These are phyloP conservation scores for Physcomitrium patens DNA, from an alignment of 225 moss, liverwort and hornwort species.

Conservation along the genomic window DNA sequence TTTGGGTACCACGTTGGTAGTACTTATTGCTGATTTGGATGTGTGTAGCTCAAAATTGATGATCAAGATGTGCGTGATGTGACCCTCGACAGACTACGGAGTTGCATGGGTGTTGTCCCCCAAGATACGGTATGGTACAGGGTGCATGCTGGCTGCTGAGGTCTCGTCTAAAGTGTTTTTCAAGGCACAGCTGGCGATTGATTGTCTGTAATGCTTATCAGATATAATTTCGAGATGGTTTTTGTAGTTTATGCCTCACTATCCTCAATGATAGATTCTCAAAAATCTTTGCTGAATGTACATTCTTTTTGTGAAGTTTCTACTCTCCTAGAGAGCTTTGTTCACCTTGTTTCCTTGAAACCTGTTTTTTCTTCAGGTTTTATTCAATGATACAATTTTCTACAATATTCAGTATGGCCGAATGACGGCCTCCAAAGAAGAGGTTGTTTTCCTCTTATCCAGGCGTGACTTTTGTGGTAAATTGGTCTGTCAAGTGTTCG, in stretches of 20 bases:
- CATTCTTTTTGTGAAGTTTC: neutral
- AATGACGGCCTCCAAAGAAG: constrained; percentile 85
- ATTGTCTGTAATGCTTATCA: constrained; percentile 24
- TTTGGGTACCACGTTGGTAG: too few species aligned
- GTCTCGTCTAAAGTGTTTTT: constrained; percentile 4
- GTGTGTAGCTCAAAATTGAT: constrained; percentile 81
- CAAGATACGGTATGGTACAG: constrained; percentile 83
- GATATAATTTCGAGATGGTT: neutral
- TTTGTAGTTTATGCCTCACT: constrained; percentile 13
- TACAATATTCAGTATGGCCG: constrained; percentile 99
- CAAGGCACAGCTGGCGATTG: constrained; percentile 2
- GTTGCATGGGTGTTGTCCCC: constrained; percentile 93
- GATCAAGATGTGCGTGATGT: constrained; percentile 93
- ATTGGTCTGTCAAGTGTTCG: constrained; percentile 4
- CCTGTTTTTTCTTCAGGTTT: constrained; percentile 62
- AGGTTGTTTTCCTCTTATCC: constrained; percentile 51
- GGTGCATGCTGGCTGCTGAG: constrained; percentile 10
- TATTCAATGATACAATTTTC: constrained; percentile 93
- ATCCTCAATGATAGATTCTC: constrained; percentile 1
- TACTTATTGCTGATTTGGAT: neutral
- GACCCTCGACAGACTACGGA: constrained; percentile 78
- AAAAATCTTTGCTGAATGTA: constrained; percentile 16
- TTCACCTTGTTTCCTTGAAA: constrained; percentile 7
- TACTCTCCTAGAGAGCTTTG: neutral
- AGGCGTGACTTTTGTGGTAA: neutral